Conservation (phyloP, 148 eudicot genomes). For the Cornus suecica region DNA sequence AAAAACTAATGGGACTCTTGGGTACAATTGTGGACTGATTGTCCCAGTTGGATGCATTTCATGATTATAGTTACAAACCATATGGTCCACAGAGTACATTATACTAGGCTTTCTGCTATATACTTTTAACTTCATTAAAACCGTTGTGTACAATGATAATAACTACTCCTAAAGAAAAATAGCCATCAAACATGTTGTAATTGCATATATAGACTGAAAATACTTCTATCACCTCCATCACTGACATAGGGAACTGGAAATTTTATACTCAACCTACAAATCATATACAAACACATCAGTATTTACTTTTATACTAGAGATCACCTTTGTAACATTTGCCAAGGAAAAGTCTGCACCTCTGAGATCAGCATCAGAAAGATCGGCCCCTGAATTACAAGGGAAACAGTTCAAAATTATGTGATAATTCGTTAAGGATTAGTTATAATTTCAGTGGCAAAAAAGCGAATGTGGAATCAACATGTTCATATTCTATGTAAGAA, state of each 20-base stretch:
- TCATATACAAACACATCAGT: background rate
- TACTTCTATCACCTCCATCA: background rate
- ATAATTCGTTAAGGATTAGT: background rate
- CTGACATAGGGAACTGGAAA: no score
- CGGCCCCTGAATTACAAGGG: slow-evolving; percentile 66
- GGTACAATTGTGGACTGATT: no score
- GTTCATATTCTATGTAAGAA: background rate
- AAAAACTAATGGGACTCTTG: no score
- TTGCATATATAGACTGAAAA: no score
- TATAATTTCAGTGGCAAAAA: background rate
- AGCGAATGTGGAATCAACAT: background rate
- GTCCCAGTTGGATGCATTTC: background rate
- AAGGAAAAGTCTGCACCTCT: slow-evolving; percentile 92
- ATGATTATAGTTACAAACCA: no score
- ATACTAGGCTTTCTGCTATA: background rate
- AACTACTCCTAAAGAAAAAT: background rate
- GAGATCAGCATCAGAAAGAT: slow-evolving; percentile 93
- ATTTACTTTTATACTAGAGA: background rate
- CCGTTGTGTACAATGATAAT: background rate
- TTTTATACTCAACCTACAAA: no score
- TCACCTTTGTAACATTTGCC: slow-evolving; percentile 86
- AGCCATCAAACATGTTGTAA: background rate
- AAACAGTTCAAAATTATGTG: background rate
- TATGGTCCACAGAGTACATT: background rate
- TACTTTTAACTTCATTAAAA: background rate